Base-by-base conservation (phyloP, 345 rosid species). In the Durio zibethinus region DNA sequence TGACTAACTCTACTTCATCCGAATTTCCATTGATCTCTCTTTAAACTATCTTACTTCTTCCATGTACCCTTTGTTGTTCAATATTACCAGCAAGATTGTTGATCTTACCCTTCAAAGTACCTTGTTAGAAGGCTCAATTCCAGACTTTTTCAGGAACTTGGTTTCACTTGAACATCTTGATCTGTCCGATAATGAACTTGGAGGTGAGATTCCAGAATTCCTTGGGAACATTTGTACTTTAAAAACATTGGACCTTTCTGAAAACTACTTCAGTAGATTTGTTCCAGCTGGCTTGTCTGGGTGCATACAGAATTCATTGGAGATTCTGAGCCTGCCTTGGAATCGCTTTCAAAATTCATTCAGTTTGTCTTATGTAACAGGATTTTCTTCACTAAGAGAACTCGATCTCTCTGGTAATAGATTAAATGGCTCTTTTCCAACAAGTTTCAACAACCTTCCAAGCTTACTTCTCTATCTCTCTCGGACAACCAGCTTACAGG, bases 21-120 rank as follows among this genome's bases (percentile, higher is more conserved):
- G 66, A 21, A 33, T 38, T 0, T 10, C 43, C 10, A 60, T 79
- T 16, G 54, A 62, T 76, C 75, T 83, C n/a, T 56, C 53, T 60
- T 4, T 0, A 0, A 73, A 69, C 54, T 9, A 25, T 72, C 77
- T 80, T 7, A 16, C 74, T 40, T 66, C 52, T 11, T 27, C 81
- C 31, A 7, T 70, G 18, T 74, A 56, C 56, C n/a, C 29, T 5
- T 77, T 81, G 85, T 4, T 83, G 38, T 61, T 21, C 56, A 68
- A 31, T 56, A 73, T 77, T 9, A 77, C 56, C 38, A 76, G 20
- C 42, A 72, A 63, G 38, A 77, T 79, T 47, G 72, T 27, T 36
- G 42, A 52, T 35, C 79, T 71, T 33, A 38, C 45, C 56, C 18
- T 61, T 9, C 5, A 9, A 23, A 0, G 2, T 27, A 61, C 1